These are phyloP conservation scores for Rhizopogon vesiculosus DNA, from an alignment of 768 basidiomycete species.

Conservation along the genomic window DNA sequence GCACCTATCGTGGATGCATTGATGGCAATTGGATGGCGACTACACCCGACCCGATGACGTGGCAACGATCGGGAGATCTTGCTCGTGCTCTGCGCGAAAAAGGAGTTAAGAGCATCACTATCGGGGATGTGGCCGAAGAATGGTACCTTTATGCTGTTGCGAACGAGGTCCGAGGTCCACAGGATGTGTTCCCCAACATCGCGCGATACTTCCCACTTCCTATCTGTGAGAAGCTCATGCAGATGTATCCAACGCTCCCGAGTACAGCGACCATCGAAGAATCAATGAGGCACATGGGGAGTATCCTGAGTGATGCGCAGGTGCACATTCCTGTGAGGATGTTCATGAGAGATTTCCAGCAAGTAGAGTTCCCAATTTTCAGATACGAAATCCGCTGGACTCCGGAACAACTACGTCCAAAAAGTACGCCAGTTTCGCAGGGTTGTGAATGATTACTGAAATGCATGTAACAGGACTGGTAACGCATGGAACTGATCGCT, in stretches of 20 bases:
- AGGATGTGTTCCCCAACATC: slow-evolving; percentile 55
- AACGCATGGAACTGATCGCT: slow-evolving; percentile 64
- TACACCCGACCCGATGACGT: slow-evolving; percentile 56
- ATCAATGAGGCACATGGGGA: slow-evolving; percentile 45
- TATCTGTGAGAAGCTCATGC: slow-evolving; percentile 41
- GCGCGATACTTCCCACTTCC: slow-evolving; percentile 54
- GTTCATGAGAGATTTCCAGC: slow-evolving; percentile 53
- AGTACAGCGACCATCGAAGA: slow-evolving; percentile 39
- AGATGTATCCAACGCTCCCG: slow-evolving; percentile 37
- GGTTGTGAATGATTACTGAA: background rate
- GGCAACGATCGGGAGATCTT: slow-evolving; percentile 61
- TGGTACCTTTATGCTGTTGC: slow-evolving; percentile 77
- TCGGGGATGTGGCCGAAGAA: slow-evolving; percentile 71
- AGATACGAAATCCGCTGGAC: slow-evolving; percentile 71
- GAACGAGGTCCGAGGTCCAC: slow-evolving; percentile 44
- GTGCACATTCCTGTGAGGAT: slow-evolving; percentile 66
- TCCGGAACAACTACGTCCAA: slow-evolving; percentile 50
- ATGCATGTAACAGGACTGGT: slow-evolving; percentile 47
- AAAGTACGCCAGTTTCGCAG: slow-evolving; percentile 33
- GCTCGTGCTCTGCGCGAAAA: slow-evolving; percentile 48
- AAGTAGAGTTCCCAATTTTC: slow-evolving; percentile 55
- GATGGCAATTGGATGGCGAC: slow-evolving; percentile 55
- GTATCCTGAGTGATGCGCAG: slow-evolving; percentile 56
- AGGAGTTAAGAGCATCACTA: slow-evolving; percentile 55
- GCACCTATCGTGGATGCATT: slow-evolving; percentile 67